Percentiles rank a stretch among this genome's conserved stretches.
Evolutionary conservation across 345 rosid species (phyloP).

Genomic region (Camelina laxa): DNA sequence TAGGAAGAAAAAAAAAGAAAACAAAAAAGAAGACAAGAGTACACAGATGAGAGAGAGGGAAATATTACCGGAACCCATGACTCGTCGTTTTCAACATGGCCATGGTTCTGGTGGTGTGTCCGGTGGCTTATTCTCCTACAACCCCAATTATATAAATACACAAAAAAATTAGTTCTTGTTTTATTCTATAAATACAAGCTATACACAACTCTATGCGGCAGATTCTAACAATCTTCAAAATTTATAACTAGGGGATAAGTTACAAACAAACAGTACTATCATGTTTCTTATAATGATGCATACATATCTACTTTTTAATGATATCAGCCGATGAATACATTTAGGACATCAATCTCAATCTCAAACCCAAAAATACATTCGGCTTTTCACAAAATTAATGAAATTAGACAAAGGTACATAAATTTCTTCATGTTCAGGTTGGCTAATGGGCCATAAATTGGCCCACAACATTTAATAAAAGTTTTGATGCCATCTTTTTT

Average conservation of each 20-base stretch:
- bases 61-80: slow-evolving; percentile 79
- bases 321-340: slow-evolving; percentile 7
- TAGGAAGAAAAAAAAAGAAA: background rate
- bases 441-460: slow-evolving; percentile 26
- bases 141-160: background rate
- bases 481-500: background rate
- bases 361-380: background rate
- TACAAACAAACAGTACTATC: background rate
- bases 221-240: background rate
- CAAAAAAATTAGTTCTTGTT: background rate
- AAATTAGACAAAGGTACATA: background rate
- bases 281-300: slow-evolving; percentile 4
- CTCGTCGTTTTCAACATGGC: slow-evolving; percentile 84
- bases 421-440: background rate
- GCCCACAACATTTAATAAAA: slow-evolving; percentile 36
- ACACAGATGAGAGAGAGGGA: background rate
- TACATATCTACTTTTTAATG: background rate
- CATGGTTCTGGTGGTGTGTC: slow-evolving; percentile 90
- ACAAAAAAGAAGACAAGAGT: background rate
- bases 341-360: background rate
- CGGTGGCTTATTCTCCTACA: slow-evolving; percentile 89
- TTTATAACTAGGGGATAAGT: slow-evolving; percentile 2
- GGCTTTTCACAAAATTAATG: no score
- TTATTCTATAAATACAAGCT: background rate
- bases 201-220: background rate